Percentiles rank a stretch among this genome's conserved stretches.
These are phyloP conservation scores for Curvularia spicifera DNA, from an alignment of 2,329 filamentous ascomycete genomes.

Conservation along the genomic window DNA sequence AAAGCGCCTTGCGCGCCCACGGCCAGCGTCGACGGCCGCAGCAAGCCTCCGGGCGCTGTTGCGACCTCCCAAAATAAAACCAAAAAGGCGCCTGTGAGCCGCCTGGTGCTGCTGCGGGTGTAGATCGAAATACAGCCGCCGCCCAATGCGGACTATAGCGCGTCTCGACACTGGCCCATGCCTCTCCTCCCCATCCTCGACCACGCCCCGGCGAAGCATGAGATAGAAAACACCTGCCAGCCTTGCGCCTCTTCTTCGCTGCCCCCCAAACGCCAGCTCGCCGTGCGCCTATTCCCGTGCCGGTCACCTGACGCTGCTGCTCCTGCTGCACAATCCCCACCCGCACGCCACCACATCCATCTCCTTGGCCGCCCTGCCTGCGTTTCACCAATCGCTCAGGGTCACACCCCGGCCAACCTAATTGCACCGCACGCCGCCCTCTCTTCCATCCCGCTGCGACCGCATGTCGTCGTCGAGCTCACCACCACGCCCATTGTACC, in stretches of 20 bases:
- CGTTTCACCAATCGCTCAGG: slow-evolving; percentile 37
- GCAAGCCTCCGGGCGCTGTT: too few species aligned
- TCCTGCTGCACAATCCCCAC: slow-evolving; percentile 5
- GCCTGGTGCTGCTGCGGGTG: slow-evolving; percentile 14
- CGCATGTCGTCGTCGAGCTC: slow-evolving; percentile 22
- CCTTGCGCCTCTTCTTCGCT: slow-evolving; percentile 1
- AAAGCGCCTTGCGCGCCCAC: neutral
- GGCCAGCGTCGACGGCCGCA: neutral
- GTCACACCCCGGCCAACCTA: slow-evolving; percentile 20
- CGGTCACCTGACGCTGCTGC: neutral
- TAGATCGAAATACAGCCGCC: slow-evolving; percentile 15
- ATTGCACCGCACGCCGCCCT: slow-evolving; percentile 17
- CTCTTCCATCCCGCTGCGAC: slow-evolving; percentile 15
- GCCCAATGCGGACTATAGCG: slow-evolving; percentile 16
- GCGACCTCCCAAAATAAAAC: neutral
- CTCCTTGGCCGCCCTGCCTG: slow-evolving; percentile 26
- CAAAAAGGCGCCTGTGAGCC: neutral
- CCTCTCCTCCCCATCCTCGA: slow-evolving; percentile 15
- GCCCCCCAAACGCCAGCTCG: slow-evolving; percentile 1
- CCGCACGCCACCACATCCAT: slow-evolving; percentile 3
- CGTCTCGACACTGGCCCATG: slow-evolving; percentile 4
- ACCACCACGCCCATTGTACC: slow-evolving; percentile 19
- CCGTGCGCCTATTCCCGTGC: slow-evolving; percentile 4
- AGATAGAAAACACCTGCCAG: slow-evolving; percentile 8
- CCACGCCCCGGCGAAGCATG: slow-evolving; percentile 18